These are phyloP conservation scores for Metschnikowia kofuensis DNA, from an alignment of 805 yeast genomes.

Conservation along the genomic window DNA sequence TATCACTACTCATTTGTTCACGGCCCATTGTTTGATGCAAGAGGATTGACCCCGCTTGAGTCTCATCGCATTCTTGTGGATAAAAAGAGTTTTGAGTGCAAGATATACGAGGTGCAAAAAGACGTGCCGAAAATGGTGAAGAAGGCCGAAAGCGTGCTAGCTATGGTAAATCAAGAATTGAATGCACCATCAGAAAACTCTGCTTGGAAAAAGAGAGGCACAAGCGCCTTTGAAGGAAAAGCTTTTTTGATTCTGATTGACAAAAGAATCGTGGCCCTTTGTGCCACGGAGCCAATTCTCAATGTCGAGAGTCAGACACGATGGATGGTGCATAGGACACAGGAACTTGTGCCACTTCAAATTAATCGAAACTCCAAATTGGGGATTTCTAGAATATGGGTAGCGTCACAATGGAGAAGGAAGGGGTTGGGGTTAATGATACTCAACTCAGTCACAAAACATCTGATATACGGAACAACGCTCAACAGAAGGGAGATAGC, in stretches of 20 bases:
- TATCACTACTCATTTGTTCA: constrained; percentile 49
- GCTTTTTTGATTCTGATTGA: constrained; percentile 49
- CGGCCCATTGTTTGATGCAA: constrained; percentile 48
- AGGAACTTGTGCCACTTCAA: constrained; percentile 47
- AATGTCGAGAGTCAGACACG: constrained; percentile 33
- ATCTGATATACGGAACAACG: constrained; percentile 49
- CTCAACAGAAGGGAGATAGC: constrained; percentile 47
- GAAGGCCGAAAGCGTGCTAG: constrained; percentile 35
- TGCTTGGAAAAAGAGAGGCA: constrained; percentile 26
- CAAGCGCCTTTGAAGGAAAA: constrained; percentile 10
- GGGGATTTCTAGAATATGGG: constrained; percentile 44
- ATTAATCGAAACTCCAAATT: constrained; percentile 30
- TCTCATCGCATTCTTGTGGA: constrained; percentile 10
- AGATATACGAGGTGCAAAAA: constrained; percentile 23
- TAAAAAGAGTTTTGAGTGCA: constrained; percentile 13
- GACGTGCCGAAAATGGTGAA: constrained; percentile 21
- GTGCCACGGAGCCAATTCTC: constrained; percentile 47
- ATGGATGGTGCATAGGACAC: constrained; percentile 60
- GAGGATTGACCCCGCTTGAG: constrained; percentile 28
- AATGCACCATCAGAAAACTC: constrained; percentile 47
- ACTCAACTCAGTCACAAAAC: constrained; percentile 39
- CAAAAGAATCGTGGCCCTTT: constrained; percentile 51
- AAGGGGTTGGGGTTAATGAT: constrained; percentile 48
- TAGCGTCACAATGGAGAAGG: constrained; percentile 46
- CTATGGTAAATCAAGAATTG: constrained; percentile 56